Percentiles rank a stretch among this genome's conserved stretches.
These are phyloP conservation scores for Yarrowia porcina DNA, from an alignment of 805 yeast genomes.

Conservation along the genomic window DNA sequence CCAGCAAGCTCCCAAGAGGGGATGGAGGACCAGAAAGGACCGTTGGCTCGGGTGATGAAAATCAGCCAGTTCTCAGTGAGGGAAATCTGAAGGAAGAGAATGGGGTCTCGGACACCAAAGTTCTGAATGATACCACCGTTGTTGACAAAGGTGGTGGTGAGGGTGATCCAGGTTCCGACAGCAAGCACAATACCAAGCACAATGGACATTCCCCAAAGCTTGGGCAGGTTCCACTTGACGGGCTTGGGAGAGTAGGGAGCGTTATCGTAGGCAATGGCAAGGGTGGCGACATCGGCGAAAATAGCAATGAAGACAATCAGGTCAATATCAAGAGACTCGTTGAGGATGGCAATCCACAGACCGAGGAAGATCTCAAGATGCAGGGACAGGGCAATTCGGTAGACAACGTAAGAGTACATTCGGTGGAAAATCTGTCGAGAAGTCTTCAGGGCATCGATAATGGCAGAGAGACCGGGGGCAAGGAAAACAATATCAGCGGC, in stretches of 20 bases:
- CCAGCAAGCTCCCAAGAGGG: constrained; percentile 97
- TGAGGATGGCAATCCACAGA: constrained; percentile 93
- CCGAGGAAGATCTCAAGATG: constrained; percentile 94
- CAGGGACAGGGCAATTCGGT: constrained; percentile 94
- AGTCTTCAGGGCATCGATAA: constrained; percentile 70
- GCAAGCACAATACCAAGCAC: constrained; percentile 66
- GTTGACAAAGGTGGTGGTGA: constrained; percentile 89
- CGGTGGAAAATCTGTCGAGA: constrained; percentile 98
- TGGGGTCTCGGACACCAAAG: constrained; percentile 93
- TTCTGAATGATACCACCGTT: constrained; percentile 91
- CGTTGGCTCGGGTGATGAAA: constrained; percentile 94
- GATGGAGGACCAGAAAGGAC: constrained; percentile 96
- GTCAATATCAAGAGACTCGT: constrained; percentile 81
- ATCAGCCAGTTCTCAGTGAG: constrained; percentile 97
- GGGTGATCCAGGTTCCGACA: constrained; percentile 85
- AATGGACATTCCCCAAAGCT: constrained; percentile 82
- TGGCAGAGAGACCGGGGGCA: constrained; percentile 61
- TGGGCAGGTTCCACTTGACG: constrained; percentile 95
- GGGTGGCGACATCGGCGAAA: constrained; percentile 80
- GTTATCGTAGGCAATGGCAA: constrained; percentile 83
- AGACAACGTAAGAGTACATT: constrained; percentile 96
- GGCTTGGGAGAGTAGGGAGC: constrained; percentile 93
- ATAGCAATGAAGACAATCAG: constrained; percentile 94
- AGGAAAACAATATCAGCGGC: constrained; percentile 48
- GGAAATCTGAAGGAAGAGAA: constrained; percentile 88